A percentile compares a stretch with the other conserved stretches of the same genome.
phyloP scores from a whole-genome alignment of 2,329 filamentous ascomycete genomes.

The Zasmidium angulare region DNA sequence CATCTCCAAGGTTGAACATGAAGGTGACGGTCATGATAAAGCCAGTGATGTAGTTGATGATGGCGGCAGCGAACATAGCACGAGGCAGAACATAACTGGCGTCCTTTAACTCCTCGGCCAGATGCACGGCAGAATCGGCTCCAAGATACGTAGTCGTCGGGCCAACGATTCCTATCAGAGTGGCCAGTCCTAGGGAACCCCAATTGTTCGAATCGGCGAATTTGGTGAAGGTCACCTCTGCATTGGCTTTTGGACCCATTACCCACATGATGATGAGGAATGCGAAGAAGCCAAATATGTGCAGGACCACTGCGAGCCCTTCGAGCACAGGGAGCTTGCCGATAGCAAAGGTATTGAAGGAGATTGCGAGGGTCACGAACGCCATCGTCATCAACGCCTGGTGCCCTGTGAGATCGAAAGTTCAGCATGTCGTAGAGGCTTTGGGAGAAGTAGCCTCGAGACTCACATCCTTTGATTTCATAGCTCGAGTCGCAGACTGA shows the following conservation, averaged over 20 bases:
- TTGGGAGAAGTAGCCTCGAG: not conserved
- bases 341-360: conserved; percentile 32
- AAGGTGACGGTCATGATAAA: conserved; percentile 32
- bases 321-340: conserved; percentile 32
- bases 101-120: conserved; percentile 34
- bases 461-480: conserved; percentile 22
- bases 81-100: conserved; percentile 31
- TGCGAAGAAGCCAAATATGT: conserved; percentile 33
- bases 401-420: conserved; percentile 9
- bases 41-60: conserved; percentile 33
- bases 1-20: conserved; percentile 29
- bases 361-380: conserved; percentile 25
- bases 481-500: conserved; percentile 24
- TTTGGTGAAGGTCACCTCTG: conserved; percentile 23
- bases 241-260: conserved; percentile 23
- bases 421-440: not conserved
- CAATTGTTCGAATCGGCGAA: conserved; percentile 29
- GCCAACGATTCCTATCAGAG: conserved; percentile 30
- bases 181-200: conserved; percentile 26
- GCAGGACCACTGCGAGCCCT: conserved; percentile 29
- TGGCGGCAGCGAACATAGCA: conserved; percentile 32
- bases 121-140: conserved; percentile 40
- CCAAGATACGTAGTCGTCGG: conserved; percentile 40
- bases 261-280: conserved; percentile 31
- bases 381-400: conserved; percentile 26